phyloP scores from a whole-genome alignment of 805 yeast species.

The Naumovozyma castellii region DNA sequence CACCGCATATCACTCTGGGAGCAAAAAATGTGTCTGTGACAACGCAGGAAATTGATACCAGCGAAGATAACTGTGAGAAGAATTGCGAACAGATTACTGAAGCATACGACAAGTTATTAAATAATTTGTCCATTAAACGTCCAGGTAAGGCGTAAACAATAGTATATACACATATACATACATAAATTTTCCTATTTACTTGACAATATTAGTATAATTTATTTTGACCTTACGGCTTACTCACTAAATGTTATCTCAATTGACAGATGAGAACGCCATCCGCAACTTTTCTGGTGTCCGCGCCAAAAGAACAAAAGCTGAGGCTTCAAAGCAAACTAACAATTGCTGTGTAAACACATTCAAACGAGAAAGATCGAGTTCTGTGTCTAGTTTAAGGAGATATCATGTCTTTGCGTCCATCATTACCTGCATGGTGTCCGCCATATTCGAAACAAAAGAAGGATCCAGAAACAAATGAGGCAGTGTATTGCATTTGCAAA shows the following conservation, averaged over 20 bases:
- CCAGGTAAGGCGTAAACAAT: neutral
- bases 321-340: no score
- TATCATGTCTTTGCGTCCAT: neutral
- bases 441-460: conserved; percentile 16
- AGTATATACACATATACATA: no score
- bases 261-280: no score
- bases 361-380: no score
- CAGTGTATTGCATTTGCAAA: conserved; percentile 69
- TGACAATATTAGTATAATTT: no score
- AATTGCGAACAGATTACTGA: conserved; percentile 33
- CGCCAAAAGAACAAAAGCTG: no score
- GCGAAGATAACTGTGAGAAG: conserved; percentile 1
- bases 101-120: conserved; percentile 61
- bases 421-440: conserved; percentile 29
- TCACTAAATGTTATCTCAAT: no score
- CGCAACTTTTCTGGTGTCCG: no score
- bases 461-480: conserved; percentile 36
- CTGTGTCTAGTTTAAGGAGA: no score
- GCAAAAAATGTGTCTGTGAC: neutral
- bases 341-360: no score
- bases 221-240: no score
- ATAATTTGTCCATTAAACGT: conserved; percentile 42
- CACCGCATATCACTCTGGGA: neutral
- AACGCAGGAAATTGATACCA: neutral
- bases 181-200: no score